phyloP scores from a whole-genome alignment of 768 basidiomycete species.

The Cystobasidium onofrii region DNA sequence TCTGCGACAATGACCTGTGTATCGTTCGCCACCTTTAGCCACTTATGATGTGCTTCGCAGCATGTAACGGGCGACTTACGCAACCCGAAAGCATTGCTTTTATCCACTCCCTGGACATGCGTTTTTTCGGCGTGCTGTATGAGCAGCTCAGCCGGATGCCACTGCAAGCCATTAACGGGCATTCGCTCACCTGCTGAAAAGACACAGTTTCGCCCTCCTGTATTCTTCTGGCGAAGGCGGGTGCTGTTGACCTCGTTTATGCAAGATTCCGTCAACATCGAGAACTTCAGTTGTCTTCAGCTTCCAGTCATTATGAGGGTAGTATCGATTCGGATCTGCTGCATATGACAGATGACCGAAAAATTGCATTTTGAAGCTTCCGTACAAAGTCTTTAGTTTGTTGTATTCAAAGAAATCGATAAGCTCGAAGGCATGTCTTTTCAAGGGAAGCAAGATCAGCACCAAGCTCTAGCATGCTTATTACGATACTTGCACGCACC shows the following conservation, averaged over 20 bases:
- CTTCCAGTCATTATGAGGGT: not conserved
- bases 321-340: not conserved
- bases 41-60: not conserved
- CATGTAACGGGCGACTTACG: not conserved
- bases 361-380: slow-evolving; percentile 12
- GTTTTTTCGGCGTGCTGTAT: not conserved
- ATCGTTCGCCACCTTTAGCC: not conserved
- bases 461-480: not conserved
- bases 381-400: not conserved
- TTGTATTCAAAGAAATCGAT: slow-evolving; percentile 7
- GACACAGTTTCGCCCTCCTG: slow-evolving; percentile 11
- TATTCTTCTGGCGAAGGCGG: slow-evolving; percentile 8
- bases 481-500: not conserved
- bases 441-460: not conserved
- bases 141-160: too few species aligned
- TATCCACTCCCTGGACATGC: slow-evolving; percentile 11
- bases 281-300: not conserved
- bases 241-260: not conserved
- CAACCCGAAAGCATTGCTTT: slow-evolving; percentile 31
- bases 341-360: slow-evolving; percentile 9
- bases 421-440: slow-evolving; percentile 21
- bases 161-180: too few species aligned
- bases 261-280: slow-evolving; percentile 6
- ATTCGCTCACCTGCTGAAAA: slow-evolving; percentile 14
- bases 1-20: slow-evolving; percentile 9